These are phyloP conservation scores for Globisporangium alternatum DNA, from an alignment of 352 stramenopile species.

Conservation along the genomic window DNA sequence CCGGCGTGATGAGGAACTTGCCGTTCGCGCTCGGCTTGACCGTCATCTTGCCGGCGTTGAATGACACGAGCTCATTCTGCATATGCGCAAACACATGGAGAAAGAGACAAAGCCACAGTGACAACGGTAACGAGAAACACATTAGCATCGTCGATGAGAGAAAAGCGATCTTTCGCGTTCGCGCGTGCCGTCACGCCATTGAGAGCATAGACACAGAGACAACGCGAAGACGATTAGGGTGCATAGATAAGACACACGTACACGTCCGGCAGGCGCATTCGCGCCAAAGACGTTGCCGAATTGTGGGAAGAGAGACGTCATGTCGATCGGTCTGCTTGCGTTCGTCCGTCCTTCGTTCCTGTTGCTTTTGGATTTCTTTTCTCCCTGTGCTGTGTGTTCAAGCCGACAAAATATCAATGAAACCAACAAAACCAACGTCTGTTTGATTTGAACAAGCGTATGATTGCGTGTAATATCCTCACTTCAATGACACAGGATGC, in stretches of 20 bases:
- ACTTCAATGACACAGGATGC: background rate
- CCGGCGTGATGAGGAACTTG: slow-evolving; percentile 87
- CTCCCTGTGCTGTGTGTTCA: background rate
- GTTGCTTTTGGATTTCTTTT: slow-evolving; percentile 16
- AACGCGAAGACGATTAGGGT: background rate
- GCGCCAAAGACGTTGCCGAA: slow-evolving; percentile 80
- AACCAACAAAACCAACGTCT: slow-evolving; percentile 14
- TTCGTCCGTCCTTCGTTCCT: slow-evolving; percentile 6
- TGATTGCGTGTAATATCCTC: background rate
- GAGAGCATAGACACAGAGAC: background rate
- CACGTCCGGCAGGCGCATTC: slow-evolving; percentile 47
- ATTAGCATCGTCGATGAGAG: background rate
- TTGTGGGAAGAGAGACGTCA: slow-evolving; percentile 70
- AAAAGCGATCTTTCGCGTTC: slow-evolving; percentile 12
- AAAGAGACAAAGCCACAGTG: background rate
- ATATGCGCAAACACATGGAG: background rate
- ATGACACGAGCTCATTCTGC: slow-evolving; percentile 87
- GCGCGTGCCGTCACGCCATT: background rate
- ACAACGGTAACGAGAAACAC: background rate
- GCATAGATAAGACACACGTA: background rate
- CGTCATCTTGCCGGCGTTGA: slow-evolving; percentile 91
- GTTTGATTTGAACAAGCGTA: background rate
- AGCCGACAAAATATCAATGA: background rate
- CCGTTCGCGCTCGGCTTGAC: slow-evolving; percentile 64
- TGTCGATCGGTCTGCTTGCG: slow-evolving; percentile 18